These are phyloP conservation scores for Carallia brachiata DNA, from an alignment of 345 rosid genomes.

Conservation along the genomic window DNA sequence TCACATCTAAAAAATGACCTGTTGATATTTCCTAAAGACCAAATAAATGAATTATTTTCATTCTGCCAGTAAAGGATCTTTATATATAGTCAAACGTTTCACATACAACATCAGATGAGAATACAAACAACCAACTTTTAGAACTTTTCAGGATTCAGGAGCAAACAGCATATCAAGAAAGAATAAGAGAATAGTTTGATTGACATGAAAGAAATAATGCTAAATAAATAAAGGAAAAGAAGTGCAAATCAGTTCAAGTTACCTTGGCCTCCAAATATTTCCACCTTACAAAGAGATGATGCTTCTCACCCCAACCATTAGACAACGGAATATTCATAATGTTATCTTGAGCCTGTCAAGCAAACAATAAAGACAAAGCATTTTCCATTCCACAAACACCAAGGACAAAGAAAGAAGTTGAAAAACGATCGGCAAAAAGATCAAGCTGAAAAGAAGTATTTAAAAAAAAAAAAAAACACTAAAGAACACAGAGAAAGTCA, in stretches of 20 bases:
- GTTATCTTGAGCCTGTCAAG: constrained; percentile 91
- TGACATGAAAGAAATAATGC: background rate
- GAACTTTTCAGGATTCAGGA: constrained; percentile 1
- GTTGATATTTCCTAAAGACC: background rate
- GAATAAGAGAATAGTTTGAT: background rate
- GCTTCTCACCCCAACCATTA: constrained; percentile 99
- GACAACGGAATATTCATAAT: constrained; percentile 79
- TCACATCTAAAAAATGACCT: background rate
- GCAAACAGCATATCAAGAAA: background rate
- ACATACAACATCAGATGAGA: background rate
- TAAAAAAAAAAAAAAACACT: too few relatives aligned
- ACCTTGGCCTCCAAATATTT: constrained; percentile 92
- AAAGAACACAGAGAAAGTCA: too few relatives aligned
- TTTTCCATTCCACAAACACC: constrained; percentile 17
- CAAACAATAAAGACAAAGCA: constrained; percentile 11
- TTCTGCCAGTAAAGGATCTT: too few relatives aligned
- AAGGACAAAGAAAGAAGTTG: background rate
- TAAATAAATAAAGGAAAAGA: background rate
- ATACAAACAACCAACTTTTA: background rate
- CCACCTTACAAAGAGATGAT: constrained; percentile 85
- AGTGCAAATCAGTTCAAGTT: constrained; percentile 8
- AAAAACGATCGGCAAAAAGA: background rate
- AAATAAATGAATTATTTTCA: too few relatives aligned
- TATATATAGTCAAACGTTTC: background rate
- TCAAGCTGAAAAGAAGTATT: too few relatives aligned